Evolutionary conservation across 305 asterid genomes (phyloP).

Genomic region (Solanum hybrid): DNA sequence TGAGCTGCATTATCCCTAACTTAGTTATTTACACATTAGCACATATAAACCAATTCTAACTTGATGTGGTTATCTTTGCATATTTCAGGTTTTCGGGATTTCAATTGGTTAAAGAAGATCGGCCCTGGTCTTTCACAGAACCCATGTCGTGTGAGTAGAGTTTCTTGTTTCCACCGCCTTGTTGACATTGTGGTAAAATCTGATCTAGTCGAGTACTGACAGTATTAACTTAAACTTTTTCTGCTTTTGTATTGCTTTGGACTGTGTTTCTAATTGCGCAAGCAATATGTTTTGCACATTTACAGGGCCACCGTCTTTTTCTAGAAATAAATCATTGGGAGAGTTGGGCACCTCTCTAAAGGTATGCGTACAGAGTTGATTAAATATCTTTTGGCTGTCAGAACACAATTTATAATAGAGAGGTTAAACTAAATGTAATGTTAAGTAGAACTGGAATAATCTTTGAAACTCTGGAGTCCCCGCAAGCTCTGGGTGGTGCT

Average conservation of each 20-base stretch:
- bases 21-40: background rate
- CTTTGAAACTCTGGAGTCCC: background rate
- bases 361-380: conserved; percentile 23
- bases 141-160: conserved; percentile 45
- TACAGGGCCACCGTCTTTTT: conserved; percentile 49
- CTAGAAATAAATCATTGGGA: conserved; percentile 39
- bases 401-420: background rate
- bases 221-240: background rate
- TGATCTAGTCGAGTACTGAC: background rate
- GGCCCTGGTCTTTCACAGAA: conserved; percentile 32
- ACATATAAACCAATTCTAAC: background rate
- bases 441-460: background rate
- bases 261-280: background rate
- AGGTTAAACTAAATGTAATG: background rate
- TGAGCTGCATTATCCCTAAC: background rate
- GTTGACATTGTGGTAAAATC: background rate
- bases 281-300: conserved; percentile 1
- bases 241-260: background rate
- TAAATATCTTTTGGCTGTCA: background rate
- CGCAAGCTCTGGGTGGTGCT: background rate
- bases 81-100: conserved; percentile 72
- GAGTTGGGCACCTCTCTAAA: conserved; percentile 64
- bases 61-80: background rate
- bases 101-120: conserved; percentile 70
- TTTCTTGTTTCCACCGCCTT: background rate